A percentile compares a stretch with the other conserved stretches of the same genome.
Evolutionary conservation across 495 filamentous ascomycete species (phyloP).

Genomic region (Aspergillus nidulans): DNA sequence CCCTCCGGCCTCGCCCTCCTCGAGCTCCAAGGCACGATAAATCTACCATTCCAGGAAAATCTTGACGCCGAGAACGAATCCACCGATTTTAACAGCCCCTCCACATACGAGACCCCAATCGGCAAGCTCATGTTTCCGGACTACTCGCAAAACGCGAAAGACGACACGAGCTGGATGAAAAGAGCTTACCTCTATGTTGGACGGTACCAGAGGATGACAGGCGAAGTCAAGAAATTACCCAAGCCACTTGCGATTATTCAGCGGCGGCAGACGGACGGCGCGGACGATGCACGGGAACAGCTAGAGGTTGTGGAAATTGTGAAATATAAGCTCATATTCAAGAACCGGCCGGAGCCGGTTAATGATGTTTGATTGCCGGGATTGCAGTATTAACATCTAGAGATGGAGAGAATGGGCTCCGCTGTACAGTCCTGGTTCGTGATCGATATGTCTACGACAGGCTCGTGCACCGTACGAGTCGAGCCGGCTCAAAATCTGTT

Average conservation of each 20-base stretch:
- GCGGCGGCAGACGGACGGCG: conserved; percentile 33
- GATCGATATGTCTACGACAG: too few relatives aligned
- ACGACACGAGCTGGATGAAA: conserved; percentile 76
- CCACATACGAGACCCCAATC: conserved; percentile 49
- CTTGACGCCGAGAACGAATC: conserved; percentile 16
- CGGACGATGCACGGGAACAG: conserved; percentile 35
- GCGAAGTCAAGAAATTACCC: conserved; percentile 81
- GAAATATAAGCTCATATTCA: conserved; percentile 85
- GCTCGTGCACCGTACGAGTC: too few relatives aligned
- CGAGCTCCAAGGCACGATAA: conserved; percentile 86
- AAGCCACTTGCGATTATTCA: conserved; percentile 75
- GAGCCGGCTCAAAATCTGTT: too few relatives aligned
- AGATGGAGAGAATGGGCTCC: not conserved
- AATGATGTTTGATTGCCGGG: conserved; percentile 27
- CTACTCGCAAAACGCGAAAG: conserved; percentile 49
- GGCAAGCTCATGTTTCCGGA: conserved; percentile 79
- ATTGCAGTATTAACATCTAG: too few relatives aligned
- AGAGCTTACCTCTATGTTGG: conserved; percentile 82
- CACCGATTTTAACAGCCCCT: conserved; percentile 7
- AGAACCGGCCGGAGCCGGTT: conserved; percentile 83
- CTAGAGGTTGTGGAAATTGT: conserved; percentile 81
- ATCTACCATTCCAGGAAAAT: conserved; percentile 40
- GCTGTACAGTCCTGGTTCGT: too few relatives aligned
- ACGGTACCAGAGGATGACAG: conserved; percentile 81
- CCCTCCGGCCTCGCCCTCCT: conserved; percentile 71